Evolutionary conservation across 768 basidiomycete genomes (phyloP), one percentile per base, ranked within the genome.

Genomic region (Lactarius sp.): DNA sequence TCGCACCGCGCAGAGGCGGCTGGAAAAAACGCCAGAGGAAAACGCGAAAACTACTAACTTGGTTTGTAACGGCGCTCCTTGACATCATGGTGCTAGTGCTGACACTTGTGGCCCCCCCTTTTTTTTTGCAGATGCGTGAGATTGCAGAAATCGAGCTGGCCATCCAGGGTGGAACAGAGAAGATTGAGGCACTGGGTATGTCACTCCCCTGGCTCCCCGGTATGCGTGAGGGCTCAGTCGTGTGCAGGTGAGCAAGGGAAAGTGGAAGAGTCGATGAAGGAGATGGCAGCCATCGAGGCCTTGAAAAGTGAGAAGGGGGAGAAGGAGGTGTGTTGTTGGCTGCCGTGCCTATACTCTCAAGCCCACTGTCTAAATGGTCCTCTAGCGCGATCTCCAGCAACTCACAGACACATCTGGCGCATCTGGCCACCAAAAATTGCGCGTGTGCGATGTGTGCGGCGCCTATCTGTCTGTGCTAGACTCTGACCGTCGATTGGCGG

Each of bases 11-110:
- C 97, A 99, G 74, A 82, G 94, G 69, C 83, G 97, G 72, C 77
- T 99, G 72, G 97, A 99, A 80, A 99, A 99, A 81, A 99, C 97
- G 6, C 97, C 97, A 39, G 97, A 98, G 78, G 97, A 99, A 80
- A 99, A 99, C 74, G 94, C 94, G 56, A 97, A 98, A 78, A 98
- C 96, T 37, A 98, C 97, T 4, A 94, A 96, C 75, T 76, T 99
- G 79, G 91, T 90, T 66, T 52, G 84, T 76, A 22, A 39, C 13
- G n/a, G n/a, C 33, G 22, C 36, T 64, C 20, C 58, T 13, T 39
- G 18, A 42, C 9, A 13, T 13, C 18, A 22, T 27, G 20, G 4
- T 31, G 5, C 44, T 18, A 13, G 20, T 14, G n/a, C 31, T 56
- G 34, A 64, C 8, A 50, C 33, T 36, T 47, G 27, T 27, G 2